Evolutionary conservation across 257 asterid species (phyloP), one percentile per base, ranked within the genome.

Genomic region (Salvia hispanica): DNA sequence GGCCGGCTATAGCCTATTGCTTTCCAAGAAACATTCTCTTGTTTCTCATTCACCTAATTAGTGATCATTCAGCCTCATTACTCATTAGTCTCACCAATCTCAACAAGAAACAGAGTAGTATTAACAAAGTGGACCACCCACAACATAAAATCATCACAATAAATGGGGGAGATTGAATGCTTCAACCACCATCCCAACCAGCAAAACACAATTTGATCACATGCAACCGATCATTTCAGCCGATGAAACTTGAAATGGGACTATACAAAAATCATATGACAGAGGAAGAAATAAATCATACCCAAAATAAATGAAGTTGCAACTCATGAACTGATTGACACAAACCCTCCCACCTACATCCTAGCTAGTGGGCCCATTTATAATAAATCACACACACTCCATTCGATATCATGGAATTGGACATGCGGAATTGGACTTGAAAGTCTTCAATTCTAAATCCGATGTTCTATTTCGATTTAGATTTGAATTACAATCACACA

Each of bases 1-100:
- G 95, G 92, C 73, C 95, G 90, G 53, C 71, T 10, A 48, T 92
- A 92, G 69, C 90, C 98, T 60, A 92, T 79, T 43, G 98, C 98
- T 70, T 84, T 77, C 98, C 98, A 92, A 2, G 95, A 76, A 9
- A 63, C 13, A 72, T 89, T 92, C 64, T 87, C 89, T 8, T 58
- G 37, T 11, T 78, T 78, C 51, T 92, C 95, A 64, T 89, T 74
- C 71, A 87, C 75, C 75, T 75, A 54, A 14, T 25, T 48, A 64
- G 21, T 45, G 52, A 71, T 62, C 50, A 34, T 36, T 36, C 43
- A 53, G 25, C 37, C 25, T n/a, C 10, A 14, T 9, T 21, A 21
- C 25, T n/a, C 10, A 14, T 9, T 21, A 21, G 33, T 21, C 4
- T 9, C 16, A 3, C 6, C 21, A 37, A 54, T 25, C 40, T 54